These are phyloP conservation scores for Entrophospora sp. DNA, from an alignment of 192 early-diverging fungal genomes.

Conservation along the genomic window DNA sequence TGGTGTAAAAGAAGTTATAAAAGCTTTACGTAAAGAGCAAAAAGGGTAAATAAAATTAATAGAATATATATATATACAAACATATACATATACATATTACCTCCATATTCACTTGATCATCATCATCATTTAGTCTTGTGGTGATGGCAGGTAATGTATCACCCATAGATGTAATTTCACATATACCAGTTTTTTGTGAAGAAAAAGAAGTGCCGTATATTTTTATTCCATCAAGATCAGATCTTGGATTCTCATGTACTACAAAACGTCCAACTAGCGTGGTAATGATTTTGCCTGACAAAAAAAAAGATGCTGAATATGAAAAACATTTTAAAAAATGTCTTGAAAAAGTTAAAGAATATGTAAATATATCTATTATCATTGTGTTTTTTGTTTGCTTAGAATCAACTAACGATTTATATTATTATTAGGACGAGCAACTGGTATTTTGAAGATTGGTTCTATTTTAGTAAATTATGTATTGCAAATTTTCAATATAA, in stretches of 20 bases:
- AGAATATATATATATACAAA: background rate
- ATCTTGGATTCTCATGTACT: conserved; percentile 83
- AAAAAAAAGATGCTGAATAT: conserved; percentile 68
- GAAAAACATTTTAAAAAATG: conserved; percentile 83
- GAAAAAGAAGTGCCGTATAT: conserved; percentile 90
- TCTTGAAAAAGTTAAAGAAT: conserved; percentile 63
- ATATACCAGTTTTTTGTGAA: conserved; percentile 96
- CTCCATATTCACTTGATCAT: background rate
- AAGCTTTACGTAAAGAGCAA: conserved; percentile 89
- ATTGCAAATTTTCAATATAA: too few relatives aligned
- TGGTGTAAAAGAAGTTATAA: conserved; percentile 97
- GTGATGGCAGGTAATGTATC: conserved; percentile 95
- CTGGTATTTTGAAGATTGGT: too few relatives aligned
- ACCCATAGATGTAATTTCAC: conserved; percentile 95
- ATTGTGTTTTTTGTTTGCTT: too few relatives aligned
- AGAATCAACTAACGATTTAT: too few relatives aligned
- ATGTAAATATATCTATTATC: too few relatives aligned
- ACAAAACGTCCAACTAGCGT: conserved; percentile 94
- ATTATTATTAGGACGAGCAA: too few relatives aligned
- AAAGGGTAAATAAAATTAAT: conserved; percentile 55
- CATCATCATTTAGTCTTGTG: conserved; percentile 52
- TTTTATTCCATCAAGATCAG: conserved; percentile 92
- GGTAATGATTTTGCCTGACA: conserved; percentile 80
- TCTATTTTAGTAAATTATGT: too few relatives aligned
- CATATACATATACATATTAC: background rate